A percentile compares a stretch with the other conserved stretches of the same genome.
phyloP scores from a whole-genome alignment of 1,284 basidiomycete species.

The Heterobasidion irregulare region DNA sequence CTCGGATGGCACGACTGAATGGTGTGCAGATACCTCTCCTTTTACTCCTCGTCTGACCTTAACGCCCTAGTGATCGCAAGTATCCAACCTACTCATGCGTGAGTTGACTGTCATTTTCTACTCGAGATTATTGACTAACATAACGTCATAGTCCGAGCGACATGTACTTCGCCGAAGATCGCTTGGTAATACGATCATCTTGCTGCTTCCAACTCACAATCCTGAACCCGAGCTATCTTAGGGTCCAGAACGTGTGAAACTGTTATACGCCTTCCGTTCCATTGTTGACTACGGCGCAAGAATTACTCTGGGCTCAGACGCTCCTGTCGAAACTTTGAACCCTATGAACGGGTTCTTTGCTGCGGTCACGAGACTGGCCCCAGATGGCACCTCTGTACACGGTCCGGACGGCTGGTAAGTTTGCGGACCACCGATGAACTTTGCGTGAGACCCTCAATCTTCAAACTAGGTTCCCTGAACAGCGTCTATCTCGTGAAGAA shows the following conservation, averaged over 20 bases:
- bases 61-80: constrained; percentile 54
- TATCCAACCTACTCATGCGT: constrained; percentile 88
- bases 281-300: constrained; percentile 54
- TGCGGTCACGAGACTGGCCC: constrained; percentile 71
- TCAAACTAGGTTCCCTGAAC: constrained; percentile 63
- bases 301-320: constrained; percentile 78
- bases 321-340: constrained; percentile 80
- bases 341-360: constrained; percentile 79
- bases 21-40: constrained; percentile 32
- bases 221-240: constrained; percentile 15
- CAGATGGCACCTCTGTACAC: constrained; percentile 71
- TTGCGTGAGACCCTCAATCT: neutral
- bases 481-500: constrained; percentile 69
- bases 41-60: constrained; percentile 1
- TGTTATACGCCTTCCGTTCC: constrained; percentile 82
- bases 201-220: neutral
- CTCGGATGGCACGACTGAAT: constrained; percentile 67
- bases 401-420: constrained; percentile 76
- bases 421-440: neutral
- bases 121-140: neutral
- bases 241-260: constrained; percentile 79
- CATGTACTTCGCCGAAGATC: constrained; percentile 84
- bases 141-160: constrained; percentile 57
- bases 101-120: constrained; percentile 17
- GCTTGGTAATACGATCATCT: constrained; percentile 46